Evolutionary conservation across 2,329 filamentous ascomycete species (phyloP).

Genomic region (Venturia nashicola): DNA sequence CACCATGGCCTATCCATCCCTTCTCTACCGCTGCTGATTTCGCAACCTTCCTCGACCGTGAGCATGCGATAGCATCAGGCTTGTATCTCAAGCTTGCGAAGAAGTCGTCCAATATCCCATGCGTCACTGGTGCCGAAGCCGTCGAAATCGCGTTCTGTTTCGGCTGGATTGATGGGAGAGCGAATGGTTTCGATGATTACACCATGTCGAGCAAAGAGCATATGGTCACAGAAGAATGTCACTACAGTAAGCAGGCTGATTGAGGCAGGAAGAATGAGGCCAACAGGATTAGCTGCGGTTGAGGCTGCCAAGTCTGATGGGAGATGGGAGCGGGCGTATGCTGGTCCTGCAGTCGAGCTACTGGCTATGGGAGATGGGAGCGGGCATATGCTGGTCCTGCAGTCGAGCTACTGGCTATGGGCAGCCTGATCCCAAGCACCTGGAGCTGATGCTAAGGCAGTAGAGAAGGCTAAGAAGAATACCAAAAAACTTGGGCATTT

Average conservation of each 20-base stretch:
- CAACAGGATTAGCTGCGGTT: constrained; percentile 36
- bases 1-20: not conserved
- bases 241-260: constrained; percentile 35
- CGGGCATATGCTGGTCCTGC: constrained; percentile 43
- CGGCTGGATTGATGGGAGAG: constrained; percentile 52
- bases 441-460: not conserved
- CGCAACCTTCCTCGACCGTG: constrained; percentile 20
- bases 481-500: too few species aligned
- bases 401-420: not conserved
- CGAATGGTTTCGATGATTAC: constrained; percentile 38
- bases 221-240: constrained; percentile 51
- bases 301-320: constrained; percentile 45
- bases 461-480: not conserved
- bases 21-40: not conserved
- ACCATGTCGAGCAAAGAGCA: constrained; percentile 40
- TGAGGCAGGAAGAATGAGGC: constrained; percentile 35
- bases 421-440: not conserved
- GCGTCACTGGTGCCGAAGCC: constrained; percentile 36
- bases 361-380: constrained; percentile 34
- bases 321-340: constrained; percentile 46
- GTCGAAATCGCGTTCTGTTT: constrained; percentile 46
- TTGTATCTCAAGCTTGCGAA: constrained; percentile 40
- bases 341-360: constrained; percentile 25
- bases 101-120: constrained; percentile 30
- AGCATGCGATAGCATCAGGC: constrained; percentile 23